These are phyloP conservation scores for Kodamaea sp. DNA, from an alignment of 1,139 yeast species.

Conservation along the genomic window DNA sequence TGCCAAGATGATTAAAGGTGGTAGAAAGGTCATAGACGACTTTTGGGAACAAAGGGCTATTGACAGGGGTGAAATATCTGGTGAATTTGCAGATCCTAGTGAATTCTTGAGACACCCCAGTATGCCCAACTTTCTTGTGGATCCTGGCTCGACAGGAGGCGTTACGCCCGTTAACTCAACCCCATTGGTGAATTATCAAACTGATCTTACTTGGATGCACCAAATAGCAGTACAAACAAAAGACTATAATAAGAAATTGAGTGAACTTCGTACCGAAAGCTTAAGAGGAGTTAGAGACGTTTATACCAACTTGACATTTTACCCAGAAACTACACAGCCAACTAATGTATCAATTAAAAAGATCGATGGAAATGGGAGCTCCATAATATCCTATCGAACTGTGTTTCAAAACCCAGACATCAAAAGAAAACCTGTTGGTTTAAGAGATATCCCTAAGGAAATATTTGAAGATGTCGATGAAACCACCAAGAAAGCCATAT, in stretches of 20 bases:
- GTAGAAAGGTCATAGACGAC: slow-evolving; percentile 80
- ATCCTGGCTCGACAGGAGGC: slow-evolving; percentile 13
- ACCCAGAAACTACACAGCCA: slow-evolving; percentile 77
- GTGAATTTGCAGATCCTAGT: slow-evolving; percentile 76
- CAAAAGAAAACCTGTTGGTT: slow-evolving; percentile 56
- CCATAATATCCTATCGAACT: slow-evolving; percentile 40
- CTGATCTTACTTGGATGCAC: slow-evolving; percentile 81
- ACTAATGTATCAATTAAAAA: slow-evolving; percentile 35
- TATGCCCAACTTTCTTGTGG: slow-evolving; percentile 11
- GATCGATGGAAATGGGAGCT: slow-evolving; percentile 5
- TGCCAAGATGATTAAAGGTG: slow-evolving; percentile 74
- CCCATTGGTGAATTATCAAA: slow-evolving; percentile 42
- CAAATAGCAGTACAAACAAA: slow-evolving; percentile 79
- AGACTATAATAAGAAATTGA: slow-evolving; percentile 60
- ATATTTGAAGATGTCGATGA: slow-evolving; percentile 58
- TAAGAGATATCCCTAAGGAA: slow-evolving; percentile 53
- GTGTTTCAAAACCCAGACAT: slow-evolving; percentile 44
- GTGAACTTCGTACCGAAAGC: slow-evolving; percentile 56
- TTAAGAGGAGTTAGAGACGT: slow-evolving; percentile 72
- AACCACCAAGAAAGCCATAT: slow-evolving; percentile 56
- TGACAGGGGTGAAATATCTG: slow-evolving; percentile 70
- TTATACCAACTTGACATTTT: slow-evolving; percentile 74
- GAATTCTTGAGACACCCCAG: slow-evolving; percentile 34
- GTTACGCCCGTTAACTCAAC: slow-evolving; percentile 38
- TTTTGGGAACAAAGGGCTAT: slow-evolving; percentile 78